Conservation (phyloP, 2,329 filamentous ascomycete genomes). For the Moelleriella libera region DNA sequence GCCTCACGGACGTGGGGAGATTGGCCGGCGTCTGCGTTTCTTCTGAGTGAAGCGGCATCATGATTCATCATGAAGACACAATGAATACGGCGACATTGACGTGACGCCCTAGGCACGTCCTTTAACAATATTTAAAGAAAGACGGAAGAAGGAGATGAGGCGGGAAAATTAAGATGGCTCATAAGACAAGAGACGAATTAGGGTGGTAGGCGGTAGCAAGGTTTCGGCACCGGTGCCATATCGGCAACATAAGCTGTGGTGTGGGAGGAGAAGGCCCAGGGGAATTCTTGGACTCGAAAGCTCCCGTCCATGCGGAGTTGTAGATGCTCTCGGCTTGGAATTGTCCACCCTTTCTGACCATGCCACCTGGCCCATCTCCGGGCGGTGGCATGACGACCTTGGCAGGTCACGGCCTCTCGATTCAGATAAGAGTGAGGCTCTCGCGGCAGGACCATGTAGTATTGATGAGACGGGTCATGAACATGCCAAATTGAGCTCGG, state of each 20-base stretch:
- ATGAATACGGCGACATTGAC: neutral
- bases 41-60: neutral
- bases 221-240: neutral
- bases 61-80: neutral
- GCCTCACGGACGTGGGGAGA: neutral
- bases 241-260: conserved; percentile 1
- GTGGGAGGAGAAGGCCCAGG: neutral
- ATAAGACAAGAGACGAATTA: neutral
- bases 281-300: neutral
- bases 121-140: too few relatives aligned
- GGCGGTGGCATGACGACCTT: neutral
- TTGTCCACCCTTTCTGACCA: neutral
- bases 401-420: neutral
- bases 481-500: conserved; percentile 2
- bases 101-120: neutral
- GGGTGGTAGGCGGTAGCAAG: neutral
- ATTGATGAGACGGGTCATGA: neutral
- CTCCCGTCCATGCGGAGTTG: too few relatives aligned
- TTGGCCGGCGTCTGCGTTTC: neutral
- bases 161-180: neutral
- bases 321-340: neutral
- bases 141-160: too few relatives aligned
- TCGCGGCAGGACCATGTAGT: neutral
- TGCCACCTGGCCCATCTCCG: neutral
- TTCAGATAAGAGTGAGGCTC: neutral